These are phyloP conservation scores for Cylindricascospora bacillispora DNA, from an alignment of 1,139 yeast genomes.

Conservation along the genomic window DNA sequence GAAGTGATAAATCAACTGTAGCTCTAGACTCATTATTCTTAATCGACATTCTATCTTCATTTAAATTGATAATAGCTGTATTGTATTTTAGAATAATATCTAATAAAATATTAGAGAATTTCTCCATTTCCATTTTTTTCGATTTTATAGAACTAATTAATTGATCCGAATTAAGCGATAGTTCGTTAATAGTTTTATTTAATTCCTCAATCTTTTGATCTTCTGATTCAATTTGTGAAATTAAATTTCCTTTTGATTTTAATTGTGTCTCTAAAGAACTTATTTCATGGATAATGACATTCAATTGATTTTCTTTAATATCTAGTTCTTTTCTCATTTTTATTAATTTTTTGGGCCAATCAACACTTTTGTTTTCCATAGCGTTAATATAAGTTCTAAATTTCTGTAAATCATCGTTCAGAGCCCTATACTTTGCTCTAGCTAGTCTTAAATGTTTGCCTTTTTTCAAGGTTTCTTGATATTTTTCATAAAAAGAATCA, in stretches of 20 bases:
- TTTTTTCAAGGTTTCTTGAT: constrained; percentile 25
- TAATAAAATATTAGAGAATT: constrained; percentile 39
- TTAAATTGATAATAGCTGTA: no score
- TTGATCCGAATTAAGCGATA: constrained; percentile 33
- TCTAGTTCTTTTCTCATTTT: constrained; percentile 45
- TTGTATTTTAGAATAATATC: constrained; percentile 38
- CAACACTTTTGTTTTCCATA: constrained; percentile 49
- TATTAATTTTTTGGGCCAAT: constrained; percentile 48
- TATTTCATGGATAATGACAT: constrained; percentile 34
- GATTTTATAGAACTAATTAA: constrained; percentile 30
- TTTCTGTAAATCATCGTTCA: constrained; percentile 60
- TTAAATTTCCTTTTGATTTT: constrained; percentile 42
- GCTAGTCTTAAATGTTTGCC: constrained; percentile 33
- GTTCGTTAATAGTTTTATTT: constrained; percentile 41
- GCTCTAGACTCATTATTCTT: no score
- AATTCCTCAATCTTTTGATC: constrained; percentile 41
- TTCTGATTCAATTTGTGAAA: constrained; percentile 49
- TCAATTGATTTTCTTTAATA: constrained; percentile 34
- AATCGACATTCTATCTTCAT: no score
- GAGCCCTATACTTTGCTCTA: constrained; percentile 46
- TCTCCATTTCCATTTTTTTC: constrained; percentile 37
- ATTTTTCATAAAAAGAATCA: constrained; percentile 24
- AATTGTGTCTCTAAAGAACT: constrained; percentile 36
- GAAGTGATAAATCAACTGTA: no score
- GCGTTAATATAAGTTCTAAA: constrained; percentile 59